phyloP scores from a whole-genome alignment of 768 basidiomycete genomes.

The Leccinum boreale region DNA sequence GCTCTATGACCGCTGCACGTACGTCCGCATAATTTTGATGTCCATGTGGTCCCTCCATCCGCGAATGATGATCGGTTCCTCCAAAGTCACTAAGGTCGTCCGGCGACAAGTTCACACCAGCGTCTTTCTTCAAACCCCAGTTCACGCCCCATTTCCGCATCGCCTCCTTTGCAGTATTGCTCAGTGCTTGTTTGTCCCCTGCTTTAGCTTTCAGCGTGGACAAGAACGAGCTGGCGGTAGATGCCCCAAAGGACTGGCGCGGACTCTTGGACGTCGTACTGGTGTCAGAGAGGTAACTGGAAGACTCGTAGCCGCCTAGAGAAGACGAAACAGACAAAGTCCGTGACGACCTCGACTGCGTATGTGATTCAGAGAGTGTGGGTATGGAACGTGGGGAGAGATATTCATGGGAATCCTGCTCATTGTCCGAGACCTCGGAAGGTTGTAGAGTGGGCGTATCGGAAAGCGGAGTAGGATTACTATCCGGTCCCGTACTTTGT shows the following conservation, averaged over 20 bases:
- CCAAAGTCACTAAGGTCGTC: constrained; percentile 46
- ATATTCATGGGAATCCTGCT: constrained; percentile 15
- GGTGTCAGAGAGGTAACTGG: constrained; percentile 34
- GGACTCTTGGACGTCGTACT: constrained; percentile 31
- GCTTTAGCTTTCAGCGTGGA: constrained; percentile 75
- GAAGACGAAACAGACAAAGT: constrained; percentile 37
- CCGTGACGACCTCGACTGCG: constrained; percentile 30
- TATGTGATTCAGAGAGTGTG: constrained; percentile 34
- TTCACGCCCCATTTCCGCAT: constrained; percentile 86
- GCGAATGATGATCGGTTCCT: constrained; percentile 34
- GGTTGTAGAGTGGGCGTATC: constrained; percentile 7
- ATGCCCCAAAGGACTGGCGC: constrained; percentile 40
- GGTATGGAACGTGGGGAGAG: constrained; percentile 42
- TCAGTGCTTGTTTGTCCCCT: constrained; percentile 80
- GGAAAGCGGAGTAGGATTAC: constrained; percentile 23
- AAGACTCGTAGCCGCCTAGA: constrained; percentile 23
- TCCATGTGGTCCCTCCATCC: constrained; percentile 38
- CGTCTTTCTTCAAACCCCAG: constrained; percentile 67
- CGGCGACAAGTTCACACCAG: constrained; percentile 20
- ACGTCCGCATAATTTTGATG: constrained; percentile 71
- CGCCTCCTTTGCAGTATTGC: constrained; percentile 81
- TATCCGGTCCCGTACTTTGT: constrained; percentile 36
- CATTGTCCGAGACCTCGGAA: constrained; percentile 17
- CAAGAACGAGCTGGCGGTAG: constrained; percentile 59
- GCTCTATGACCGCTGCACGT: constrained; percentile 69